phyloP scores from a whole-genome alignment of 2,329 filamentous ascomycete species.

The Penicillium thymicola region DNA sequence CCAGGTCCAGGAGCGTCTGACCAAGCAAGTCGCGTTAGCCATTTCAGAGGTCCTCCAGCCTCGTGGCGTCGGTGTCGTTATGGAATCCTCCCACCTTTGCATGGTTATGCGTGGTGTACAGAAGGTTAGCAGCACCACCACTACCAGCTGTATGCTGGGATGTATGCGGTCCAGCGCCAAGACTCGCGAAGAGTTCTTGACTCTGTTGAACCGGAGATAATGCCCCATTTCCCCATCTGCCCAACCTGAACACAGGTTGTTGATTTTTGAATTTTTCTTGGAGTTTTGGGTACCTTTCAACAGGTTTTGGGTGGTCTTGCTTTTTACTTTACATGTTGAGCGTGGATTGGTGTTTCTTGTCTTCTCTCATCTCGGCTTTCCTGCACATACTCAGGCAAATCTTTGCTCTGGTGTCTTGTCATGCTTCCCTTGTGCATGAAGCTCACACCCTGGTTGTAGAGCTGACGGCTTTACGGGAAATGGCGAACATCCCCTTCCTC shows the following conservation, averaged over 20 bases:
- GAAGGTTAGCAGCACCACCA: slow-evolving; percentile 81
- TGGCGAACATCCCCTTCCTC: neutral
- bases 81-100: slow-evolving; percentile 94
- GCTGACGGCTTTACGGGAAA: neutral
- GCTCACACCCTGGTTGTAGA: neutral
- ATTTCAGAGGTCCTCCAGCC: slow-evolving; percentile 91
- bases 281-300: slow-evolving; percentile 44
- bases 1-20: slow-evolving; percentile 94
- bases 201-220: slow-evolving; percentile 62
- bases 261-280: slow-evolving; percentile 27
- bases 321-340: slow-evolving; percentile 19
- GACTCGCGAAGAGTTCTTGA: slow-evolving; percentile 93
- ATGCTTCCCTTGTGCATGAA: neutral
- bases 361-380: slow-evolving; percentile 12
- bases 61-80: slow-evolving; percentile 92
- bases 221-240: slow-evolving; percentile 6
- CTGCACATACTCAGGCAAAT: slow-evolving; percentile 12
- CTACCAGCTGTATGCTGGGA: slow-evolving; percentile 96
- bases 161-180: slow-evolving; percentile 90
- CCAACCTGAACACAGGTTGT: slow-evolving; percentile 25
- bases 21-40: slow-evolving; percentile 91
- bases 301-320: slow-evolving; percentile 33
- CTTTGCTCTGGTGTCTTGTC: neutral
- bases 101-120: slow-evolving; percentile 99
- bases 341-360: slow-evolving; percentile 23